Evolutionary conservation across 1,284 basidiomycete genomes (phyloP).

Genomic region (Irpex rosettiformis): DNA sequence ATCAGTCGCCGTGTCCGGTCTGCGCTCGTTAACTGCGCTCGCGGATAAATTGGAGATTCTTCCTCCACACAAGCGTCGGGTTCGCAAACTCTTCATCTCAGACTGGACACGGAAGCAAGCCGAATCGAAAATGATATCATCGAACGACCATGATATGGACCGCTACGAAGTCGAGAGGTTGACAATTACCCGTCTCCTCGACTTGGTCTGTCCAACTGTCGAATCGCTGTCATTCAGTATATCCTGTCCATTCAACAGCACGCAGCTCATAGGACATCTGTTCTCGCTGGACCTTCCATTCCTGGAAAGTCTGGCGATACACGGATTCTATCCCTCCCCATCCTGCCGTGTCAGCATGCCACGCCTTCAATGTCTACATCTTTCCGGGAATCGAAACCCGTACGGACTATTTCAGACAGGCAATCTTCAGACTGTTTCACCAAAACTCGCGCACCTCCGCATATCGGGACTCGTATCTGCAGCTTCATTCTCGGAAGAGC

Average conservation of each 20-base stretch:
- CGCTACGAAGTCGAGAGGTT: slow-evolving; percentile 20
- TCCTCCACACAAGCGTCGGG: slow-evolving; percentile 23
- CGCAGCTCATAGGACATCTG: slow-evolving; percentile 31
- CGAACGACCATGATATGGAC: slow-evolving; percentile 13
- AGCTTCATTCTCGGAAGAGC: slow-evolving; percentile 21
- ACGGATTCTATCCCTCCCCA: slow-evolving; percentile 49
- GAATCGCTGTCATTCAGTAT: slow-evolving; percentile 38
- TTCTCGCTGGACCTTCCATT: slow-evolving; percentile 57
- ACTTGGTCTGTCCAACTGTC: slow-evolving; percentile 38
- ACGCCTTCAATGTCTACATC: slow-evolving; percentile 38
- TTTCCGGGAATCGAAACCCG: slow-evolving; percentile 48
- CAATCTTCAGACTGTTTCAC: slow-evolving; percentile 36
- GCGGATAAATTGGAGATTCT: slow-evolving; percentile 18
- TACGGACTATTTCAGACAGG: slow-evolving; percentile 39
- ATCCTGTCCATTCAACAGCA: slow-evolving; percentile 32
- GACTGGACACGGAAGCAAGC: slow-evolving; percentile 19
- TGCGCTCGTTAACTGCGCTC: slow-evolving; percentile 20
- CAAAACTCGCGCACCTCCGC: slow-evolving; percentile 36
- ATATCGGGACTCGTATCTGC: slow-evolving; percentile 33
- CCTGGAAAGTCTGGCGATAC: slow-evolving; percentile 67
- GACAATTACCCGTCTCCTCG: slow-evolving; percentile 32
- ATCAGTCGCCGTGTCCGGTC: slow-evolving; percentile 23
- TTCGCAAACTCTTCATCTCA: slow-evolving; percentile 27
- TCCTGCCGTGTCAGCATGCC: slow-evolving; percentile 36
- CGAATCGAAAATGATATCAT: slow-evolving; percentile 2